These are phyloP conservation scores for Torrubiella hemipterigena DNA, from an alignment of 2,329 filamentous ascomycete species.

Conservation along the genomic window DNA sequence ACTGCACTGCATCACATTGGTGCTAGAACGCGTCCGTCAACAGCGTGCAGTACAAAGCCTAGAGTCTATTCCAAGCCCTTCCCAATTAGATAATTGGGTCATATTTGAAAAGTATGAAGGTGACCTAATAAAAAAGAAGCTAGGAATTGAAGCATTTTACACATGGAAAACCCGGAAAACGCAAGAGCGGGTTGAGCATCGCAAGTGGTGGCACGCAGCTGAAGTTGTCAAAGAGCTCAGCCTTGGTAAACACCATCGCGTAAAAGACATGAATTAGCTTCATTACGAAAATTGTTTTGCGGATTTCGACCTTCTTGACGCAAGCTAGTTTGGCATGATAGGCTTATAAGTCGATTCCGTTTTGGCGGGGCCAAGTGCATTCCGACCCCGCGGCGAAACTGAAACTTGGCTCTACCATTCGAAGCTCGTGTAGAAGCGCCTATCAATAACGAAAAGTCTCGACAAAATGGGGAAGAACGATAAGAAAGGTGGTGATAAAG, in stretches of 20 bases:
- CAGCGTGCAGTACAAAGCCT: slow-evolving; percentile 31
- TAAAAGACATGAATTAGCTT: background rate
- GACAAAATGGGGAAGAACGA: slow-evolving; percentile 25
- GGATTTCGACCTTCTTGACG: background rate
- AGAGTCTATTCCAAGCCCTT: slow-evolving; percentile 34
- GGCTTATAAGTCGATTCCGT: background rate
- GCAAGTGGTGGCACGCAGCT: slow-evolving; percentile 15
- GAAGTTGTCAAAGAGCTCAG: slow-evolving; percentile 14
- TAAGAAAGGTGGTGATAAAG: slow-evolving; percentile 28
- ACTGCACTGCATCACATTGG: slow-evolving; percentile 30
- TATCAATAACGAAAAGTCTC: no score
- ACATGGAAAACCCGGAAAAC: slow-evolving; percentile 26
- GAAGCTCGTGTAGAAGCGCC: no score
- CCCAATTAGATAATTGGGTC: slow-evolving; percentile 44
- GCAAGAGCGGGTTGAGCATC: slow-evolving; percentile 15
- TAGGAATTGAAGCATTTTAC: slow-evolving; percentile 26
- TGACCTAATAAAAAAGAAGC: slow-evolving; percentile 24
- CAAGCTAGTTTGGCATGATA: background rate
- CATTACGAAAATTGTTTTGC: background rate
- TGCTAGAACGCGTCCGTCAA: slow-evolving; percentile 28
- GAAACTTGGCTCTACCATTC: slow-evolving; percentile 4
- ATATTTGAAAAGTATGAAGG: slow-evolving; percentile 35
- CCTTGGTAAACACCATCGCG: slow-evolving; percentile 3
- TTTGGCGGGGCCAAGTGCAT: background rate
- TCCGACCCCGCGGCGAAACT: slow-evolving; percentile 4